Percentiles rank a stretch among this genome's conserved stretches.
Conservation (phyloP, 495 filamentous ascomycete genomes). For the Pseudotulostoma volvatum region DNA sequence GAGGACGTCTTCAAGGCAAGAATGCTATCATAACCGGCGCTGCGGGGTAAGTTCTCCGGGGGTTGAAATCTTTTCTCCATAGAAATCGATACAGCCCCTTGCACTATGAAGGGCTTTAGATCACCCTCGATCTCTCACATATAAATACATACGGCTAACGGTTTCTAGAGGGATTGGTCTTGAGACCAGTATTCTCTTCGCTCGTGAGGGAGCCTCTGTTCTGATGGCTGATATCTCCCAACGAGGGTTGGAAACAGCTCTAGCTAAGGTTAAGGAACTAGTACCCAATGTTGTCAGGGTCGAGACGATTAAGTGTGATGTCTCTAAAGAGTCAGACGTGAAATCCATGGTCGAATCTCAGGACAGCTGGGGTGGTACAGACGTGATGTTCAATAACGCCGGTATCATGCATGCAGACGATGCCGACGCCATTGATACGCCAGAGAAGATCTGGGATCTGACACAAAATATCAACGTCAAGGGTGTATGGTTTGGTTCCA, state of each 20-base stretch:
- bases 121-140: too few species aligned
- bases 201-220: conserved; percentile 74
- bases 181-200: conserved; percentile 84
- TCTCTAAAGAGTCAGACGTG: conserved; percentile 58
- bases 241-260: conserved; percentile 51
- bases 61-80: too few species aligned
- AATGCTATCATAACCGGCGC: conserved; percentile 90
- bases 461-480: conserved; percentile 95
- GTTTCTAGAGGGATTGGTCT: conserved; percentile 72
- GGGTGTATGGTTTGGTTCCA: conserved; percentile 92
- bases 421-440: conserved; percentile 67
- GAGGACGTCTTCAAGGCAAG: conserved; percentile 66
- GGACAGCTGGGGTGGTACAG: conserved; percentile 79
- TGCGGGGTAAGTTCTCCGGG: conserved; percentile 71
- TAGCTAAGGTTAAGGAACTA: conserved; percentile 52
- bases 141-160: background rate
- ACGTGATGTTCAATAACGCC: conserved; percentile 97
- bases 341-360: conserved; percentile 50
- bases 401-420: conserved; percentile 94
- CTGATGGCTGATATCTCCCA: conserved; percentile 72
- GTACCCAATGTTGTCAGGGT: conserved; percentile 45
- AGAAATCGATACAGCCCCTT: too few species aligned
- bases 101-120: too few species aligned
- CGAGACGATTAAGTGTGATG: conserved; percentile 45
- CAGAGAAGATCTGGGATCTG: conserved; percentile 86